These are phyloP conservation scores for Phytophthora uliginosa DNA, from an alignment of 352 stramenopile genomes.

Conservation along the genomic window DNA sequence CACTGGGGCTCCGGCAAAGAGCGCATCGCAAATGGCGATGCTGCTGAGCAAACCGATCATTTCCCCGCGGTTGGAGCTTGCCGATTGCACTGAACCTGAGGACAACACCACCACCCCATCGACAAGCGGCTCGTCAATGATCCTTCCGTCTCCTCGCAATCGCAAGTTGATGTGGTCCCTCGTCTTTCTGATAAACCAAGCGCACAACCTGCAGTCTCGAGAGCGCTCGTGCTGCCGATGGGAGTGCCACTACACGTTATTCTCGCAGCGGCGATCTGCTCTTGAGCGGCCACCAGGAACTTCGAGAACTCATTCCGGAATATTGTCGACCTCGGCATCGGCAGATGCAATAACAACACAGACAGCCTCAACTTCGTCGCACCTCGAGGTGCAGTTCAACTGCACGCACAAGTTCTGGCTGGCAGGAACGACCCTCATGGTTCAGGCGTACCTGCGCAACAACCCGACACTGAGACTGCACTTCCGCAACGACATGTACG, in stretches of 20 bases:
- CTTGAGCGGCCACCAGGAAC: slow-evolving; percentile 44
- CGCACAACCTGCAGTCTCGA: slow-evolving; percentile 67
- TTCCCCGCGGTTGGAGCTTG: slow-evolving; percentile 50
- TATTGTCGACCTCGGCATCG: background rate
- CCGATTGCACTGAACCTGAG: slow-evolving; percentile 2
- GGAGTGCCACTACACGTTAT: slow-evolving; percentile 79
- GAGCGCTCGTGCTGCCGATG: slow-evolving; percentile 71
- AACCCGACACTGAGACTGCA: slow-evolving; percentile 49
- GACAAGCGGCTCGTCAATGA: slow-evolving; percentile 3
- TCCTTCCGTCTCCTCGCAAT: slow-evolving; percentile 44
- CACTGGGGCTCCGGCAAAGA: slow-evolving; percentile 30
- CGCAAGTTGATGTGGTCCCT: slow-evolving; percentile 60
- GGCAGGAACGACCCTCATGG: slow-evolving; percentile 34
- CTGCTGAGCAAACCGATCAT: slow-evolving; percentile 60
- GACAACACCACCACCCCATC: background rate
- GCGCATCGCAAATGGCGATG: slow-evolving; percentile 56
- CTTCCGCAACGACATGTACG: slow-evolving; percentile 81
- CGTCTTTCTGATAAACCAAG: slow-evolving; percentile 66
- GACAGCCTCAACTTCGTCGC: slow-evolving; percentile 3
- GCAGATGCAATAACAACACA: slow-evolving; percentile 15
- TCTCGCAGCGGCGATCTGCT: slow-evolving; percentile 64
- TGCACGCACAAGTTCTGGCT: slow-evolving; percentile 77
- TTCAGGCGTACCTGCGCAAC: slow-evolving; percentile 46
- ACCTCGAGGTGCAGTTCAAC: slow-evolving; percentile 57
- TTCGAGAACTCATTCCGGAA: slow-evolving; percentile 6